Base-by-base conservation (phyloP, 1,284 basidiomycete genomes). In the Irpex lacteus region DNA sequence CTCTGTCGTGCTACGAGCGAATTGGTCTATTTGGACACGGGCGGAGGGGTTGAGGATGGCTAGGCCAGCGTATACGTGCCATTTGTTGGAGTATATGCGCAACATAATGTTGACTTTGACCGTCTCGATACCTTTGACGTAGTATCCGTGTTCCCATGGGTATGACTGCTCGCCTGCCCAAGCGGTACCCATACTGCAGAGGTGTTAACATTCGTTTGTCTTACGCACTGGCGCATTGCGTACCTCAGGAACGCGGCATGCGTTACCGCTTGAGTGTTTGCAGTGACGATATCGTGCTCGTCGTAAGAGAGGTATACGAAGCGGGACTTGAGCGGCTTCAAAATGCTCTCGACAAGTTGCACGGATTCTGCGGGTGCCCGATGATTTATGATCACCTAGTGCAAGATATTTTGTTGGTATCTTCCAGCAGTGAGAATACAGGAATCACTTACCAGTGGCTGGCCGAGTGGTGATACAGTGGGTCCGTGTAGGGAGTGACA, bases 51-150 rank as follows among this genome's bases (percentile, higher is more conserved):
- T 99, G 67, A 98, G 86, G 72, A 99, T 93, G 0, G 98, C 97
- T 11, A 99, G 87, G 3, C 97, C 98, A 32, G 98, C 98, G 75
- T 99, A 99, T 70, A 99, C 97, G 78, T 99, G 98, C 96, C 96
- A 99, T 71, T 96, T 92, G 74, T 96, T 97, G 54, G 94, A 88
- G 78, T 98, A 98, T 73, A 99, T 98, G 1, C 98, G 94, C 13
- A 97, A 85, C 66, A 92, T 91, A 73, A 99, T 92, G 82, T 99
- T 99, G 71, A 98, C 96, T 79, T 99, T 99, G 72, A 96, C 95
- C 6, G 95, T 97, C 77, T 99, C 97, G 71, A 99, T 97, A 0
- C 98, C 98, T n/a, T 96, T 94, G 44, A 98, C 94, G 78, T 98
- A 98, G 63, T 91, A 88, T 1, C 89, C 89, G 52, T 94, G 90